A percentile compares a stretch with the other conserved stretches of the same genome.
Conservation (phyloP, 768 basidiomycete genomes). For the Kwoniella mangroviensis region DNA sequence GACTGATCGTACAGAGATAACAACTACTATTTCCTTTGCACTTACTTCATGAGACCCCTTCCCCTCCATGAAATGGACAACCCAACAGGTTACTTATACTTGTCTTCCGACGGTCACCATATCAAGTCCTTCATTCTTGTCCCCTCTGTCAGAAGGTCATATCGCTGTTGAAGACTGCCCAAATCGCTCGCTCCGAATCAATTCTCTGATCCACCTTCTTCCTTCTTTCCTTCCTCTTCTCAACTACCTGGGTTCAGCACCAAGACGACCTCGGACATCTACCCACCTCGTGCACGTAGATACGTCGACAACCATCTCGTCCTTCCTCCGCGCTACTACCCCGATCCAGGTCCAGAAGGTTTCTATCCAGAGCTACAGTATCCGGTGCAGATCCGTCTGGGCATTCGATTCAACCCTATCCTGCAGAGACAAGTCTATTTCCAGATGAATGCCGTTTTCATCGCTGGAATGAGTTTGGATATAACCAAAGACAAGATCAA, state of each 20-base stretch:
- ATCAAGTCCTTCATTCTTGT: too few relatives aligned
- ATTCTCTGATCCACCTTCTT: neutral
- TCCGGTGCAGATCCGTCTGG: constrained; percentile 20
- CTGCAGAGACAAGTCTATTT: constrained; percentile 9
- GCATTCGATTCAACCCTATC: neutral
- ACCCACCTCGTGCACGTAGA: constrained; percentile 6
- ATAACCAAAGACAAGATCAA: neutral
- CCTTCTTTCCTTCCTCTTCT: neutral
- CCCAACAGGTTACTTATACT: too few relatives aligned
- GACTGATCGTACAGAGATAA: too few relatives aligned
- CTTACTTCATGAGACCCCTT: too few relatives aligned
- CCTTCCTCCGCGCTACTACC: constrained; percentile 11
- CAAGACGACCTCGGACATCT: neutral
- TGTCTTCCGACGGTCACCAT: too few relatives aligned
- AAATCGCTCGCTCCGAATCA: too few relatives aligned
- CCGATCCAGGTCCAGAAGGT: constrained; percentile 18
- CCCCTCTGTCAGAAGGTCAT: too few relatives aligned
- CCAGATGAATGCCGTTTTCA: constrained; percentile 20
- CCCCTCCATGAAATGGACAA: too few relatives aligned
- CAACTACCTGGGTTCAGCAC: neutral
- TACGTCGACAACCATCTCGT: constrained; percentile 15
- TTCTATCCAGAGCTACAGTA: constrained; percentile 24
- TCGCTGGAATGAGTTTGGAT: constrained; percentile 9
- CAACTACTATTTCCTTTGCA: too few relatives aligned
- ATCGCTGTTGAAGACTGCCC: too few relatives aligned